phyloP scores from a whole-genome alignment of 2,329 filamentous ascomycete species.

The Grosmannia serpens region DNA sequence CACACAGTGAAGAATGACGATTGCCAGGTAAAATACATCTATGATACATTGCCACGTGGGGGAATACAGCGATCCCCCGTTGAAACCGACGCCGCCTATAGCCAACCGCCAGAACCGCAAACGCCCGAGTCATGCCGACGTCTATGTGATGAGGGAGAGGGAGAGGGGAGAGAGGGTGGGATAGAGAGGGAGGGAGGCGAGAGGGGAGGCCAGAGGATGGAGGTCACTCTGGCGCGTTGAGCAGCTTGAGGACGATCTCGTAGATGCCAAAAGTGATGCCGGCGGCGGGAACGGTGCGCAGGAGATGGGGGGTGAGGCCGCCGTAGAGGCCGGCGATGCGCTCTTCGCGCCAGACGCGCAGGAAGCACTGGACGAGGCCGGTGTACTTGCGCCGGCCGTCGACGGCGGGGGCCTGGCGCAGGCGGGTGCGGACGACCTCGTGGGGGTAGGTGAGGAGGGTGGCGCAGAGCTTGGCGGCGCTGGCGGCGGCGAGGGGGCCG shows the following conservation, averaged over 20 bases:
- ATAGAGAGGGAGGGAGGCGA: background rate
- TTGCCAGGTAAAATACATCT: too few species aligned
- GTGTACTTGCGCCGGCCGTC: slow-evolving; percentile 73
- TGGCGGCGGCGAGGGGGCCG: slow-evolving; percentile 68
- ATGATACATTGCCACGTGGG: background rate
- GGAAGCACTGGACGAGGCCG: slow-evolving; percentile 79
- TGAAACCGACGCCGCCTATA: too few species aligned
- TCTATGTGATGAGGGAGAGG: background rate
- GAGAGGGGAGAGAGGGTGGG: background rate
- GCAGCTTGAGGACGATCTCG: slow-evolving; percentile 23
- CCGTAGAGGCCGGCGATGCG: slow-evolving; percentile 79
- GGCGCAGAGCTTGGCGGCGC: slow-evolving; percentile 75
- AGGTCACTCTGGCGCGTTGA: slow-evolving; percentile 6
- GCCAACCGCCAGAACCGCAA: too few species aligned
- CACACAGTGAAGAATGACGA: too few species aligned
- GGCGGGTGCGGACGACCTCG: slow-evolving; percentile 75
- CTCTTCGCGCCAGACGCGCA: slow-evolving; percentile 77
- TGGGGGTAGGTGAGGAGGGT: slow-evolving; percentile 83
- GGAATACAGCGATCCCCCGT: too few species aligned
- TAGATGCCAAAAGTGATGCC: slow-evolving; percentile 96
- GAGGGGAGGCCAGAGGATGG: background rate
- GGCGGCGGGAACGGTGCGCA: slow-evolving; percentile 82
- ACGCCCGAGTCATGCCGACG: too few species aligned
- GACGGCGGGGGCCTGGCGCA: slow-evolving; percentile 71
- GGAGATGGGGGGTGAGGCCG: slow-evolving; percentile 80